A percentile compares a stretch with the other conserved stretches of the same genome.
Evolutionary conservation across 1,139 yeast genomes (phyloP).

Genomic region (Blastobotrys capitulatus): DNA sequence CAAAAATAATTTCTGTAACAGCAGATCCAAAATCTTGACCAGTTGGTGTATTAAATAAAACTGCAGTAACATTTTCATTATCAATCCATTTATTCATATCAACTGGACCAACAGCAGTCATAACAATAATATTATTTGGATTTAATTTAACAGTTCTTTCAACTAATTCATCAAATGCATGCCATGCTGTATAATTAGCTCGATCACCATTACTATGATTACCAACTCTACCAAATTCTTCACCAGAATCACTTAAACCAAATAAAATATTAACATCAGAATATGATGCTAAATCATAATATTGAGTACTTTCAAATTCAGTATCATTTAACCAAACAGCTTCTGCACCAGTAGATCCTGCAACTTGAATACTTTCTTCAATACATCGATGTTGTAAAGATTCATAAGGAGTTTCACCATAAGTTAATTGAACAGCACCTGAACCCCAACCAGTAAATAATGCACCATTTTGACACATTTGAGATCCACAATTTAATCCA

Average conservation of each 20-base stretch:
- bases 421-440: conserved; percentile 49
- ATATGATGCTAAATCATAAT: conserved; percentile 38
- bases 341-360: conserved; percentile 50
- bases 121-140: conserved; percentile 49
- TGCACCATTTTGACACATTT: conserved; percentile 14
- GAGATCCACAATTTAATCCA: conserved; percentile 13
- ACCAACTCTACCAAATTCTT: conserved; percentile 41
- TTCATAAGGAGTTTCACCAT: conserved; percentile 47
- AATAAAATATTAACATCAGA: conserved; percentile 5
- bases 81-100: conserved; percentile 57
- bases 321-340: conserved; percentile 50
- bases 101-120: conserved; percentile 56
- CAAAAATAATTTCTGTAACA: conserved; percentile 48
- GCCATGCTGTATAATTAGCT: conserved; percentile 51
- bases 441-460: conserved; percentile 39
- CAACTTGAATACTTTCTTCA: conserved; percentile 38
- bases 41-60: conserved; percentile 50
- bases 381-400: conserved; percentile 23
- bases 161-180: conserved; percentile 54
- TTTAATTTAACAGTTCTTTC: conserved; percentile 42
- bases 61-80: conserved; percentile 52
- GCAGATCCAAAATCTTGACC: conserved; percentile 52
- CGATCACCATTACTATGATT: conserved; percentile 44
- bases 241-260: conserved; percentile 46
- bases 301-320: conserved; percentile 49